Conservation (phyloP, 1,284 basidiomycete genomes). For the Heimioporus punctisporus region DNA sequence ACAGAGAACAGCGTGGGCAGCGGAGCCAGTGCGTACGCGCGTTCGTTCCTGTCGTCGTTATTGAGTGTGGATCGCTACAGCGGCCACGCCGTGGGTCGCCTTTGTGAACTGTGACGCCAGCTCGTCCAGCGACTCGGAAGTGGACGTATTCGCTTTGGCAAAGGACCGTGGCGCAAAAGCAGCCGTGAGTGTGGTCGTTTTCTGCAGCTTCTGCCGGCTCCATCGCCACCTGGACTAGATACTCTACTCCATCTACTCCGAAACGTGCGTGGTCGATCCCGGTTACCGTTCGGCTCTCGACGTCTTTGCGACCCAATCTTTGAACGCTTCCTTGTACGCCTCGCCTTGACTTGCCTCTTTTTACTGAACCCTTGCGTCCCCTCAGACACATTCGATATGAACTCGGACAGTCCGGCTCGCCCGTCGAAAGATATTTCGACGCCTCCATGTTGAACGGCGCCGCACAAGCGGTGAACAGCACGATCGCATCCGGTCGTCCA, state of each 20-base stretch:
- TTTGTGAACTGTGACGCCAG: slow-evolving; percentile 83
- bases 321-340: slow-evolving; percentile 40
- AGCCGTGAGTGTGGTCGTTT: slow-evolving; percentile 48
- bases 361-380: slow-evolving; percentile 41
- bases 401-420: slow-evolving; percentile 51
- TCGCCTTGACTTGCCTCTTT: slow-evolving; percentile 24
- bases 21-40: slow-evolving; percentile 35
- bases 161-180: slow-evolving; percentile 77
- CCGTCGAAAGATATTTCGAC: slow-evolving; percentile 60
- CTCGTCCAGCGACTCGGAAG: slow-evolving; percentile 58
- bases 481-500: slow-evolving; percentile 44
- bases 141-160: slow-evolving; percentile 83
- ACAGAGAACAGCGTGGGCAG: slow-evolving; percentile 55
- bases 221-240: slow-evolving; percentile 44
- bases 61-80: slow-evolving; percentile 36
- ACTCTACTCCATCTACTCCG: slow-evolving; percentile 73
- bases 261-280: slow-evolving; percentile 75
- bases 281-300: slow-evolving; percentile 83
- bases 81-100: slow-evolving; percentile 87
- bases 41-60: slow-evolving; percentile 6
- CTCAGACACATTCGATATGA: slow-evolving; percentile 65
- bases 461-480: slow-evolving; percentile 48
- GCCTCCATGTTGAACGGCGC: slow-evolving; percentile 59
- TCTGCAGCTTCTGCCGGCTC: neutral
- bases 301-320: slow-evolving; percentile 70